Evolutionary conservation across 345 rosid genomes (phyloP).

Genomic region (Theobroma cacao): DNA sequence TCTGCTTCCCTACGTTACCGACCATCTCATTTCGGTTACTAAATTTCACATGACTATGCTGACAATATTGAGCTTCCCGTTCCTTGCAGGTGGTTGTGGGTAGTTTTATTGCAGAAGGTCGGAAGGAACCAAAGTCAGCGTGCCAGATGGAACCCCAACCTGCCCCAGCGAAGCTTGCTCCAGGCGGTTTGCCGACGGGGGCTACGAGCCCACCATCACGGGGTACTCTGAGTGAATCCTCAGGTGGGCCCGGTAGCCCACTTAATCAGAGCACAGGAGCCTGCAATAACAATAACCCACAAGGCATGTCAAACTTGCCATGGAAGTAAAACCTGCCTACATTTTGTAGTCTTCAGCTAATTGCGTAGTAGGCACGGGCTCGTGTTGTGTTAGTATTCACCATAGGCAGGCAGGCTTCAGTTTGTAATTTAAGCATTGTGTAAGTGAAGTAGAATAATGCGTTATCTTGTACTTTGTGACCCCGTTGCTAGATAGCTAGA

Average conservation of each 20-base stretch:
- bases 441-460: slow-evolving; percentile 13
- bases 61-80: background rate
- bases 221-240: slow-evolving; percentile 57
- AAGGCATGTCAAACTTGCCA: slow-evolving; percentile 40
- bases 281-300: slow-evolving; percentile 45
- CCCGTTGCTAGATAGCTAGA: slow-evolving; percentile 5
- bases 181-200: slow-evolving; percentile 22
- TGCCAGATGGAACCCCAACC: slow-evolving; percentile 31
- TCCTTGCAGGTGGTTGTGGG: slow-evolving; percentile 56
- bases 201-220: slow-evolving; percentile 55
- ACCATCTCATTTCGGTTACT: background rate
- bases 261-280: slow-evolving; percentile 54
- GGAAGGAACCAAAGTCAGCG: slow-evolving; percentile 41
- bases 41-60: background rate
- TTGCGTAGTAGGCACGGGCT: slow-evolving; percentile 21
- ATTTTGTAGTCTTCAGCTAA: slow-evolving; percentile 12
- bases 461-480: background rate
- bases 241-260: slow-evolving; percentile 58
- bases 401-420: slow-evolving; percentile 10
- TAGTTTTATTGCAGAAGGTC: slow-evolving; percentile 56
- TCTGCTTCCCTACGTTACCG: background rate
- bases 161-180: slow-evolving; percentile 18
- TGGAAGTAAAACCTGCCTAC: slow-evolving; percentile 44
- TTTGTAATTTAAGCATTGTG: slow-evolving; percentile 19
- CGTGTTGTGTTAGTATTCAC: slow-evolving; percentile 13